A percentile compares a stretch with the other conserved stretches of the same genome.
phyloP scores from a whole-genome alignment of 208 protist species.

The Leishmania tropica region DNA sequence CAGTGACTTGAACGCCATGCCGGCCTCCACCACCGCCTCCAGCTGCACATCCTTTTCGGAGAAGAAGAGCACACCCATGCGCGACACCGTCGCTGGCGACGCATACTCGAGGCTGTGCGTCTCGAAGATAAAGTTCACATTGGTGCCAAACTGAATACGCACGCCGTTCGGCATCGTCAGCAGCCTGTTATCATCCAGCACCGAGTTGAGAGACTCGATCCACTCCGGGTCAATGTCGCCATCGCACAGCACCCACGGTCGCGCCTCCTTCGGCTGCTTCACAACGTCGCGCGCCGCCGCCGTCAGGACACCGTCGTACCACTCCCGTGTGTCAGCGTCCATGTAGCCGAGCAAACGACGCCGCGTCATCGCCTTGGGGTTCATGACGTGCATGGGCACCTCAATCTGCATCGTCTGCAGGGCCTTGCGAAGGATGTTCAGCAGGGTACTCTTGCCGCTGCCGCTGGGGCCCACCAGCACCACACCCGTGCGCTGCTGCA shows the following conservation, averaged over 20 bases:
- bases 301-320: conserved; percentile 98
- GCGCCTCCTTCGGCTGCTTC: conserved; percentile 68
- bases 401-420: conserved; percentile 74
- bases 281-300: conserved; percentile 90
- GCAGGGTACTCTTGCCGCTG: conserved; percentile 93
- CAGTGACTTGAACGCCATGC: conserved; percentile 53
- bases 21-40: conserved; percentile 83
- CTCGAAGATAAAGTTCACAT: conserved; percentile 97
- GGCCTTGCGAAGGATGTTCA: conserved; percentile 84
- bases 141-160: conserved; percentile 95
- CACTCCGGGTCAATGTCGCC: conserved; percentile 98
- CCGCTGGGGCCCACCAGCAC: conserved; percentile 94
- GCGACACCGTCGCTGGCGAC: conserved; percentile 99
- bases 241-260: conserved; percentile 96
- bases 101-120: conserved; percentile 97
- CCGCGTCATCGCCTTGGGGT: conserved; percentile 94
- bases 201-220: conserved; percentile 99
- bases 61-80: conserved; percentile 96
- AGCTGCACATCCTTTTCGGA: conserved; percentile 94
- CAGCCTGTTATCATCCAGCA: conserved; percentile 99
- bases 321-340: conserved; percentile 97
- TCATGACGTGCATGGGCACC: conserved; percentile 90
- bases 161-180: conserved; percentile 98
- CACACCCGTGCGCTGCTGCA: conserved; percentile 94
- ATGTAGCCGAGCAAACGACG: conserved; percentile 95